Evolutionary conservation across 768 basidiomycete genomes (phyloP), one percentile per base, ranked within the genome.

Genomic region (Leccinum ochraceum): DNA sequence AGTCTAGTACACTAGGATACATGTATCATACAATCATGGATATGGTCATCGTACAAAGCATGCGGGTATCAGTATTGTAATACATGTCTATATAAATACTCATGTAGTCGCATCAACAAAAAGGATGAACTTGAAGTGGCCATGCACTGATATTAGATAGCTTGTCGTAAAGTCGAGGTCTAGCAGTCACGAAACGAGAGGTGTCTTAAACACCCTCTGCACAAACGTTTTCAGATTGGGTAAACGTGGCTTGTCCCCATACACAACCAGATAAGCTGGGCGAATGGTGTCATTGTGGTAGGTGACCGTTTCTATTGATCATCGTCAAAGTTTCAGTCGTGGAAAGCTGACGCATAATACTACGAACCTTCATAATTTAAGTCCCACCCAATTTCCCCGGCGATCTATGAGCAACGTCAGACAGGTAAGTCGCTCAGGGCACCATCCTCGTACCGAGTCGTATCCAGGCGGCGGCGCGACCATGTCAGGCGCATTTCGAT

Each of bases 221-320:
- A 75, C 57, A 46, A 74, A 65, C 42, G 69, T 61, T 56, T 69
- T 75, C 57, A 73, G 53, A 62, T 61, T 67, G 4, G 42, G 58
- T 9, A 54, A 50, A 36, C 60, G 64, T 52, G 67, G 57, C 55
- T 74, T 71, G 39, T 69, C 52, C 17, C 82, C 84, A 65, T 88
- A 89, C 20, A 87, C 80, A n/a, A 89, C 71, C 58, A 88, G 76
- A 71, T 82, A 89, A 0, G 85, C 85, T 17, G 87, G 87, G 8
- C 86, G 81, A 64, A 87, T 82, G 30, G 87, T 86, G 63, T 87
- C 86, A 65, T 87, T 87, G 49, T 76, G 67, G 64, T 88, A 88
- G 14, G 86, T 85, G 8, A 88, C 85, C 4, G 84, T 87, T 70
- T 88, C 87, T 74, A 54, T 48, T 8, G n/a, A 64, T 30, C 49